Evolutionary conservation across 768 basidiomycete genomes (phyloP).

Genomic region (Mycena metata): DNA sequence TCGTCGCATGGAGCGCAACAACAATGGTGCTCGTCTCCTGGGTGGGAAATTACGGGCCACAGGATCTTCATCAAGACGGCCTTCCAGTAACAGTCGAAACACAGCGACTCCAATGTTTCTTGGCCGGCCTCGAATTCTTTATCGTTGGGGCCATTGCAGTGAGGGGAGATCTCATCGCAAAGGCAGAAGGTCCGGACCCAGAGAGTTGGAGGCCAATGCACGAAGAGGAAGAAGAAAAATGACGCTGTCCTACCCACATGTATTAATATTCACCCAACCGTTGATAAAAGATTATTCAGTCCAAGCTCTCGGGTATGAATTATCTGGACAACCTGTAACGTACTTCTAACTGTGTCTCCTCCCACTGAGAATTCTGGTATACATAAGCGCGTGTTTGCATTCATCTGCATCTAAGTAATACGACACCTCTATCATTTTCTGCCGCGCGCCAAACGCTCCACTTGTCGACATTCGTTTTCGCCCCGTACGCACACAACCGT

Average conservation of each 20-base stretch:
- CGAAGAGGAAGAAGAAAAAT: constrained; percentile 15
- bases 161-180: constrained; percentile 44
- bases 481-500: constrained; percentile 84
- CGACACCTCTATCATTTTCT: constrained; percentile 45
- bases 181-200: constrained; percentile 47
- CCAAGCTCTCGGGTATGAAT: background rate
- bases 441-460: constrained; percentile 66
- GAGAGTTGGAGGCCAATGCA: constrained; percentile 40
- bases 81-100: constrained; percentile 46
- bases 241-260: background rate
- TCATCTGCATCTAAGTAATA: constrained; percentile 19
- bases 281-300: background rate
- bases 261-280: background rate
- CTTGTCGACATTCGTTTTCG: constrained; percentile 68
- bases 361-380: constrained; percentile 43
- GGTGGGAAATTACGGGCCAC: constrained; percentile 26
- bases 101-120: constrained; percentile 48
- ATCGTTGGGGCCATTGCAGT: background rate
- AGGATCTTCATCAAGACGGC: constrained; percentile 30
- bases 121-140: constrained; percentile 44
- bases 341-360: constrained; percentile 10
- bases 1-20: constrained; percentile 44
- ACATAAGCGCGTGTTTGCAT: constrained; percentile 38
- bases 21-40: constrained; percentile 42
- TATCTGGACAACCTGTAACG: constrained; percentile 6